These are phyloP conservation scores for Abelmoschus esculentus DNA, from an alignment of 345 rosid genomes.

Conservation along the genomic window DNA sequence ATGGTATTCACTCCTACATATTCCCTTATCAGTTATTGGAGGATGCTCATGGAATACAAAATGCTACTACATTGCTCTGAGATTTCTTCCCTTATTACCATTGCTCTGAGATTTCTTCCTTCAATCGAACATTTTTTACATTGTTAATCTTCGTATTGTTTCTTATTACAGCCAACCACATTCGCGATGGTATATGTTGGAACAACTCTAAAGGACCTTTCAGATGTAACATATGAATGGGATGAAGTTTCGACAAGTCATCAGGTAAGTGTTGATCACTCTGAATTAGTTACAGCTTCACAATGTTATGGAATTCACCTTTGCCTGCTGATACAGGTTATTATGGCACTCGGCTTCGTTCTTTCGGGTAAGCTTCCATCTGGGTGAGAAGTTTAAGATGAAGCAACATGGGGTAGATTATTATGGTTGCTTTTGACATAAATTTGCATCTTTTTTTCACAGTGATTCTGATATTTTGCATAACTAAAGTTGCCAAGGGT, in stretches of 20 bases:
- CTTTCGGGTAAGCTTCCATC: background rate
- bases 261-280: background rate
- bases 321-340: background rate
- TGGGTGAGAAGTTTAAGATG: background rate
- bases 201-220: conserved; percentile 4
- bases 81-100: background rate
- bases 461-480: background rate
- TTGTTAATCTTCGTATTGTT: background rate
- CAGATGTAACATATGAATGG: background rate
- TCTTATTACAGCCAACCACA: conserved; percentile 1
- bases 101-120: background rate
- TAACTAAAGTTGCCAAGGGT: conserved; percentile 1
- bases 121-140: background rate
- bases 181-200: background rate
- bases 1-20: background rate
- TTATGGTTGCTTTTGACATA: background rate
- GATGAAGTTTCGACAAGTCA: background rate
- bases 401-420: background rate
- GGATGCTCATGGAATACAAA: background rate
- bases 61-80: background rate
- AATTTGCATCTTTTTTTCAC: background rate
- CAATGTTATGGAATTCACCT: background rate
- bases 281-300: too few relatives aligned
- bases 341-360: background rate
- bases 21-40: background rate